A percentile compares a stretch with the other conserved stretches of the same genome.
Evolutionary conservation across 164 flowering plant species (phyloP).

Genomic region (Tetrastigma voinierianum): DNA sequence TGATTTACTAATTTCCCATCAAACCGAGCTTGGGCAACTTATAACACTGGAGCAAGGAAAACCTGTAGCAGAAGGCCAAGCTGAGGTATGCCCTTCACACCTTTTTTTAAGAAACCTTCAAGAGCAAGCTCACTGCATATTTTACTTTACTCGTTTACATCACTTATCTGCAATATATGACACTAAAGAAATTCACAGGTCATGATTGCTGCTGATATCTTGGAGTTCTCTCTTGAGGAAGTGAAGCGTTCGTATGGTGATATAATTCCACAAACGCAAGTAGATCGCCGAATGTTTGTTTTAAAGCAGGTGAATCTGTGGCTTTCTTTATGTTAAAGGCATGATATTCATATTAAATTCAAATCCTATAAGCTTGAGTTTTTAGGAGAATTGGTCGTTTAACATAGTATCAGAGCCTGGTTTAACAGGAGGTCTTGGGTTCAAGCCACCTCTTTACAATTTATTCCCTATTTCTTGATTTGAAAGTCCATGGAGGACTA

Average conservation of each 20-base stretch:
- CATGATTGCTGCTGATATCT: slow-evolving; percentile 77
- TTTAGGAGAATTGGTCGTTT: too few relatives aligned
- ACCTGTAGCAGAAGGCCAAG: slow-evolving; percentile 90
- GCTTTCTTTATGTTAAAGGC: background rate
- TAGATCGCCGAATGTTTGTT: slow-evolving; percentile 88
- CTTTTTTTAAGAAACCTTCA: slow-evolving; percentile 1
- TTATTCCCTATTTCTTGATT: too few relatives aligned
- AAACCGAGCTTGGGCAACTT: slow-evolving; percentile 89
- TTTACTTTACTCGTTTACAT: background rate
- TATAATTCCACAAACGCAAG: slow-evolving; percentile 75
- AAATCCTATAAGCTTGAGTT: too few relatives aligned
- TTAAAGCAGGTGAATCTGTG: slow-evolving; percentile 69
- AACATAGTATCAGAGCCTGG: too few relatives aligned
- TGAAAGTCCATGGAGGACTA: too few relatives aligned
- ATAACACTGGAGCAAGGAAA: slow-evolving; percentile 99
- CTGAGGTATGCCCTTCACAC: slow-evolving; percentile 62
- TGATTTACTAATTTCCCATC: slow-evolving; percentile 77
- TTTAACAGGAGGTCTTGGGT: too few relatives aligned
- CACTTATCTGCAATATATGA: background rate
- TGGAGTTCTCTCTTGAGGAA: slow-evolving; percentile 94
- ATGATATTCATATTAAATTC: too few relatives aligned
- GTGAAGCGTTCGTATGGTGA: slow-evolving; percentile 97
- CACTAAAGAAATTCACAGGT: slow-evolving; percentile 45
- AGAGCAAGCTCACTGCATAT: background rate
- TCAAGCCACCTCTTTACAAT: too few relatives aligned